phyloP scores from a whole-genome alignment of 768 basidiomycete species.

The Amanita pallidorosea region DNA sequence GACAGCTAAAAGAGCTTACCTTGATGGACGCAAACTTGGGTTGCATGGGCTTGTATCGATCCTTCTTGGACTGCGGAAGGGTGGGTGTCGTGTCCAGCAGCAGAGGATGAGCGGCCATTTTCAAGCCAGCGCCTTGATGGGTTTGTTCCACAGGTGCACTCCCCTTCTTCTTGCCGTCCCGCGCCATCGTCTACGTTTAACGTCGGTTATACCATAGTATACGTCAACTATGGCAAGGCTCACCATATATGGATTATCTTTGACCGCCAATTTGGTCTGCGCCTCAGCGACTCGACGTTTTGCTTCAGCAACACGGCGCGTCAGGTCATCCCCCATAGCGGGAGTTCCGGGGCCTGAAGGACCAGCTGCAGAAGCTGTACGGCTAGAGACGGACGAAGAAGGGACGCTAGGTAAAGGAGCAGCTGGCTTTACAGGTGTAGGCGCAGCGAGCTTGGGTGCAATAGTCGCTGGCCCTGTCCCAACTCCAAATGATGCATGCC shows the following conservation, averaged over 20 bases:
- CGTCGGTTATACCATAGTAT: background rate
- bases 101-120: conserved; percentile 86
- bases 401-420: conserved; percentile 14
- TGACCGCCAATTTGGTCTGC: conserved; percentile 61
- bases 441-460: conserved; percentile 18
- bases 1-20: conserved; percentile 27
- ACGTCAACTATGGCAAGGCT: conserved; percentile 9
- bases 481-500: conserved; percentile 27
- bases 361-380: conserved; percentile 29
- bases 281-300: conserved; percentile 78
- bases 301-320: conserved; percentile 72
- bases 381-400: conserved; percentile 20
- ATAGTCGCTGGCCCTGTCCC: conserved; percentile 22
- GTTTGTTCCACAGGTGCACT: conserved; percentile 40
- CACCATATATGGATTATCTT: conserved; percentile 86
- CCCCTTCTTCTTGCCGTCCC: conserved; percentile 42
- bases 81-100: conserved; percentile 57
- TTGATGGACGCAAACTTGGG: conserved; percentile 97
- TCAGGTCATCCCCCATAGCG: conserved; percentile 48
- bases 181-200: conserved; percentile 36
- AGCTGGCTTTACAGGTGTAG: conserved; percentile 16
- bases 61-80: conserved; percentile 69
- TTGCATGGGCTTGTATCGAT: conserved; percentile 96
- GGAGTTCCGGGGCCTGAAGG: conserved; percentile 21
- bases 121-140: conserved; percentile 74